phyloP scores from a whole-genome alignment of 768 basidiomycete species.

The Lentinula sp. region DNA sequence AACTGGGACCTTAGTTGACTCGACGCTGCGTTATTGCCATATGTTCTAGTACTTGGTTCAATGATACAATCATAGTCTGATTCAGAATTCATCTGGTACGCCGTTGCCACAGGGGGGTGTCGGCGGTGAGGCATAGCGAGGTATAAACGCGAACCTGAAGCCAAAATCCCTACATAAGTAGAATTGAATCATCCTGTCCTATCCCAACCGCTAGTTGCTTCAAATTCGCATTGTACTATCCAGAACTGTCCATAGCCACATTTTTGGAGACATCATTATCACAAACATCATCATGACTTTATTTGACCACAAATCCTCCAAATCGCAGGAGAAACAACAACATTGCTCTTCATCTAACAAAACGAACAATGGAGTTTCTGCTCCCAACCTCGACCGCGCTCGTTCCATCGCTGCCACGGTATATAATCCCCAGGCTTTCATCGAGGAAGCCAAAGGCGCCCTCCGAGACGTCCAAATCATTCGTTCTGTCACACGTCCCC shows the following conservation, averaged over 20 bases:
- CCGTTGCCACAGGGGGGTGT: not conserved
- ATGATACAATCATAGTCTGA: too few species aligned
- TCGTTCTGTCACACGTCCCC: not conserved
- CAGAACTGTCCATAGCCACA: not conserved
- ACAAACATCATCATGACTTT: not conserved
- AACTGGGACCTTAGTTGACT: too few species aligned
- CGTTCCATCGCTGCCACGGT: not conserved
- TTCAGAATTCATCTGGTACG: not conserved
- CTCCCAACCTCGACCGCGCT: not conserved
- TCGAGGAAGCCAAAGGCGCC: not conserved
- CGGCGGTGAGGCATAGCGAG: not conserved
- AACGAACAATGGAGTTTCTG: not conserved
- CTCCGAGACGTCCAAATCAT: not conserved
- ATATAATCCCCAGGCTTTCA: not conserved
- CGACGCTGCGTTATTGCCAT: too few species aligned
- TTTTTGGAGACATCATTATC: not conserved
- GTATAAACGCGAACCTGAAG: not conserved
- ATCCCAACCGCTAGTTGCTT: too few species aligned
- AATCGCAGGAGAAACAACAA: not conserved
- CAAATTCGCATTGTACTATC: too few species aligned
- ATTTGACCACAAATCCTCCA: not conserved
- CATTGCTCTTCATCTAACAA: not conserved
- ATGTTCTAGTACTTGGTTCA: too few species aligned
- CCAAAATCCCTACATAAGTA: not conserved
- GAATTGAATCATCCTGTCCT: too few species aligned